Base-by-base conservation (phyloP, 208 protist species). In the Leishmania gerbilli region DNA sequence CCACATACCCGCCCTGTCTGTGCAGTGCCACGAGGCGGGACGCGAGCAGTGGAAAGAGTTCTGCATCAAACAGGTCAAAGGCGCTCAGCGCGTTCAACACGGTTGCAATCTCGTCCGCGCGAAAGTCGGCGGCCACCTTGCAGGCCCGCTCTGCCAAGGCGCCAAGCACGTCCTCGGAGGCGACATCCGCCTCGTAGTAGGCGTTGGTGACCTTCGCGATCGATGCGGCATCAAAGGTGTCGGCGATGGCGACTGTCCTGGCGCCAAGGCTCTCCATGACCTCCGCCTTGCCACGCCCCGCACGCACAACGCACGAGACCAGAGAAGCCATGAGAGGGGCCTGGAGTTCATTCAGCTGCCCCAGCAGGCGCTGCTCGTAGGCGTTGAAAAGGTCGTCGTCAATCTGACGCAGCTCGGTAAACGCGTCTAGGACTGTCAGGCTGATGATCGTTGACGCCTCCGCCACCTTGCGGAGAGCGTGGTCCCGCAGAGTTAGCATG, bases 11-110 rank as follows among this genome's bases (percentile, higher is more conserved):
- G 49, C 84, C 89, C 79, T 93, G 90, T 71, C 91, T 87, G 51
- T 88, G 79, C 68, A 96, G 82, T 31, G 85, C 88, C 24, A 89
- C 76, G 49, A 97, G 74, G 17, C 95, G 93, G 3, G 93, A 90
- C 27, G 92, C 92, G 37, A 98, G 90, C 68, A 98, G 85, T n/a
- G 95, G 95, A 79, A 96, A 98, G 31, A 98, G 85, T 77, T 98
- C 93, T 17, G 85, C 95, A 75, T 98, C 95, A 81, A 98, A 98
- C 58, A 98, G 88, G 74, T 98, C 95, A 78, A 98, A 96, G 53
- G 88, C 79, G 78, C 89, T 94, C 58, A 98, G 88, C 40, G 93
- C 90, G 71, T 93, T 89, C 49, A 98, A 78, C 24, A 92, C 88
- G 17, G 84, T 64, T 76, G 89, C 79, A 56, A 95, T 91, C 84